These are phyloP conservation scores for Carpinus fangiana DNA, from an alignment of 306 rosid species.

Conservation along the genomic window DNA sequence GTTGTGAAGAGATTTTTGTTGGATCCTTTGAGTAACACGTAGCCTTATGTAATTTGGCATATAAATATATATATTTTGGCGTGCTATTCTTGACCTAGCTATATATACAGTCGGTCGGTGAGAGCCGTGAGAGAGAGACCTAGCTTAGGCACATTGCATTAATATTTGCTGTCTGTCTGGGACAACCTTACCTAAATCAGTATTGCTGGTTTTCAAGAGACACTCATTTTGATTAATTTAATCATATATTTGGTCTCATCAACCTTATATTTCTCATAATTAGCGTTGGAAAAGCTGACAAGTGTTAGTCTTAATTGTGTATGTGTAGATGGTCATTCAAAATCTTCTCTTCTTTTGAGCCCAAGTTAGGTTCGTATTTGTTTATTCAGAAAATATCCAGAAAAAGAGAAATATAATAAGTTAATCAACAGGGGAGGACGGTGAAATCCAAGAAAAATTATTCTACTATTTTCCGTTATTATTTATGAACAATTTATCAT, in stretches of 20 bases:
- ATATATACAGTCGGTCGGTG: background rate
- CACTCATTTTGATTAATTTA: slow-evolving; percentile 10
- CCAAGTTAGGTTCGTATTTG: slow-evolving; percentile 18
- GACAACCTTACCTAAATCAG: slow-evolving; percentile 31
- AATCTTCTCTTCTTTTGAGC: slow-evolving; percentile 25
- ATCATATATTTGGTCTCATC: background rate
- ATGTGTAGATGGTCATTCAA: background rate
- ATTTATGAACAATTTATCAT: background rate
- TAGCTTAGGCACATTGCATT: background rate
- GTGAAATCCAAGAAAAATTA: slow-evolving; percentile 20
- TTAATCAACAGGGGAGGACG: background rate
- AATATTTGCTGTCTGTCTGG: background rate
- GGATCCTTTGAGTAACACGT: background rate
- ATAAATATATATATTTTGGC: background rate
- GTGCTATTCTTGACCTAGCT: background rate
- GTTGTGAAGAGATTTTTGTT: background rate
- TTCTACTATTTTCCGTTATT: background rate
- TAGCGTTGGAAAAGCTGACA: slow-evolving; percentile 31
- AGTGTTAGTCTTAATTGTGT: slow-evolving; percentile 18
- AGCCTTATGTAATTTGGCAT: background rate
- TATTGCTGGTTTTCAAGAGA: slow-evolving; percentile 32
- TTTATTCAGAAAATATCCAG: background rate
- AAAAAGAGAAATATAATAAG: background rate
- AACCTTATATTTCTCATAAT: slow-evolving; percentile 6
- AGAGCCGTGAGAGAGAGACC: too few relatives aligned